phyloP scores from a whole-genome alignment of 495 filamentous ascomycete species.

The Podospora bellae-mahoneyi region DNA sequence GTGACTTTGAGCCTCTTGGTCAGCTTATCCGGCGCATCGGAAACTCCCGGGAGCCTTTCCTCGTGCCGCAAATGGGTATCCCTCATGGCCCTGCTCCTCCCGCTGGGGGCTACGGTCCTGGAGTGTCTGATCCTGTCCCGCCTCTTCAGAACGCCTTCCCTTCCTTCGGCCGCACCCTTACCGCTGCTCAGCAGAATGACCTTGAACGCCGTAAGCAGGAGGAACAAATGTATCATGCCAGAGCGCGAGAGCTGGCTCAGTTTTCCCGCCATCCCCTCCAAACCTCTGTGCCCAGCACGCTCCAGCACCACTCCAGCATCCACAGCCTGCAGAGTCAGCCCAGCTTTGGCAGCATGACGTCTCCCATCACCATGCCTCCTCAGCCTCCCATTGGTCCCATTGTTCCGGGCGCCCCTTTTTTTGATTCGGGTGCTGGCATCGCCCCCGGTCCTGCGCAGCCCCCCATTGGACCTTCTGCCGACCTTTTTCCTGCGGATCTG shows the following conservation, averaged over 20 bases:
- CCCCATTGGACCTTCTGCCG: conserved; percentile 28
- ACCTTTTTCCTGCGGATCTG: conserved; percentile 50
- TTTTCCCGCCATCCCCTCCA: conserved; percentile 59
- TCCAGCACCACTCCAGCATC: conserved; percentile 90
- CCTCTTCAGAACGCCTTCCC: conserved; percentile 95
- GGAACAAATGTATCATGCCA: conserved; percentile 92
- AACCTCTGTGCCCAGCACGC: conserved; percentile 61
- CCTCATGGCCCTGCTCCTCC: conserved; percentile 69
- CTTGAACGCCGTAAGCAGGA: conserved; percentile 95
- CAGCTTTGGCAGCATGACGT: conserved; percentile 87
- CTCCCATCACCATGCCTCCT: conserved; percentile 72
- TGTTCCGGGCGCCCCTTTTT: conserved; percentile 56
- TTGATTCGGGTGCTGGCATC: conserved; percentile 53
- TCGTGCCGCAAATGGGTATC: conserved; percentile 94
- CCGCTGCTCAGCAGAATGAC: conserved; percentile 95
- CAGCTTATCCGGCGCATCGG: conserved; percentile 93
- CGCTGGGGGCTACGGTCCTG: conserved; percentile 44
- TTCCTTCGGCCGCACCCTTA: conserved; percentile 95
- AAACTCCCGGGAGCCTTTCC: conserved; percentile 94
- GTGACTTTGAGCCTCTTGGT: conserved; percentile 92
- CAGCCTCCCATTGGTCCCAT: conserved; percentile 64
- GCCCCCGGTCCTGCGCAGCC: conserved; percentile 20
- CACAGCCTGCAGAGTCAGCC: conserved; percentile 96
- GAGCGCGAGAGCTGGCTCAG: conserved; percentile 78
- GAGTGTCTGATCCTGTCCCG: conserved; percentile 69